Evolutionary conservation across 768 basidiomycete genomes (phyloP), one percentile per base, ranked within the genome.

Genomic region (Lactarius tabidus): DNA sequence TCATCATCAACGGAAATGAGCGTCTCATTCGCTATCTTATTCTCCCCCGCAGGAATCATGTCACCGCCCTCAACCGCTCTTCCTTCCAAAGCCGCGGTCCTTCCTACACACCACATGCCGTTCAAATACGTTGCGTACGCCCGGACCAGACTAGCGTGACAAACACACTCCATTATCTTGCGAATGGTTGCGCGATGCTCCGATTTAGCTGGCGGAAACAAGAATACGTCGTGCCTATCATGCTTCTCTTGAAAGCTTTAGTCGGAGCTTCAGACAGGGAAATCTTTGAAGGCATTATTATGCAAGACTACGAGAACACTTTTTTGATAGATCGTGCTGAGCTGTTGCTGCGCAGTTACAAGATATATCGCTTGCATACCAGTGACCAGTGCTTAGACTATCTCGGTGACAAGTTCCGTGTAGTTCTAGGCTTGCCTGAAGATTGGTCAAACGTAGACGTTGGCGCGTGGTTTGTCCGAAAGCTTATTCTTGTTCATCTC

Each of bases 1-100:
- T 99, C 74, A 85, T 99, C 73, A 87, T 99, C 76, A 99, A 99
- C 75, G 97, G 97, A 67, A 98, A 98, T 77, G 97, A 99, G 78
- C 93, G 95, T 78, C 85, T 99, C 67, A 95, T 99, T 70, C 93
- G 97, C 68, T 98, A 95, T 78, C 87, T 98, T 74, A 95, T 98
- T 72, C 84, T 99, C 43, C 96, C 95, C 15, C 89, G 97, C 31
- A 85, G 97, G 60, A 94, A 98, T 74, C 94, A 98, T 78, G 94
- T 93, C 72, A 92, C 95, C 69, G 89, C 95, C 57, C 87, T 99
- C 71, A 80, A 90, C 70, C 93, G 97, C 57, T 90, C 93, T 26
- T 89, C 93, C 14, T 99, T 98, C 75, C 76, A 85, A 59, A 94
- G 92, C 69, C 91, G 97, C 66, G 97, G 97, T 4, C 93, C 91